Conservation (phyloP, 371 early-diverging fungal species). For the Syncephalastrum sp. region DNA sequence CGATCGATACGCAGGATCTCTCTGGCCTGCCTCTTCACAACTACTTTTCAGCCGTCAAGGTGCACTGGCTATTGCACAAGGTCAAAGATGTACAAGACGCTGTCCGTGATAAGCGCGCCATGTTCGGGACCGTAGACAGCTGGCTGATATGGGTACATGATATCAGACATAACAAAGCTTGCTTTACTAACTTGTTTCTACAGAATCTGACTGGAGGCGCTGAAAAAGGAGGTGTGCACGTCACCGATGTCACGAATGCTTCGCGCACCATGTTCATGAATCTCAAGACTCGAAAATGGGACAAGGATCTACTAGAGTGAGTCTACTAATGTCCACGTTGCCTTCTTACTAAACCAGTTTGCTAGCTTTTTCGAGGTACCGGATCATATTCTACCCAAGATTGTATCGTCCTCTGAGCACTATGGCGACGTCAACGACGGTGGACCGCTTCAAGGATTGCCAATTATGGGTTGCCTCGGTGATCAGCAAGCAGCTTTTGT, state of each 20-base stretch:
- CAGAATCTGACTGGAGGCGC: constrained; percentile 82
- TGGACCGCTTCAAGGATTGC: constrained; percentile 59
- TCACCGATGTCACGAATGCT: constrained; percentile 94
- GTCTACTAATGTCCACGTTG: constrained; percentile 5
- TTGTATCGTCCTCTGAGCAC: constrained; percentile 79
- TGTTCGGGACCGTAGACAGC: constrained; percentile 91
- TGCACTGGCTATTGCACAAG: constrained; percentile 88
- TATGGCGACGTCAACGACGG: constrained; percentile 71
- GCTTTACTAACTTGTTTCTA: not conserved
- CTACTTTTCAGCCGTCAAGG: constrained; percentile 90
- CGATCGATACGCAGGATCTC: constrained; percentile 42
- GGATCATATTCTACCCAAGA: constrained; percentile 66
- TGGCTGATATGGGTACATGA: constrained; percentile 82
- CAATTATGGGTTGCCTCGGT: constrained; percentile 86
- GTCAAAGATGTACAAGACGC: constrained; percentile 27
- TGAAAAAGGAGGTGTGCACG: constrained; percentile 64
- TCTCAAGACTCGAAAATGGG: constrained; percentile 78
- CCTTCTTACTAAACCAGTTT: not conserved
- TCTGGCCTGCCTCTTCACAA: constrained; percentile 89
- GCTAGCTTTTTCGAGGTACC: constrained; percentile 69
- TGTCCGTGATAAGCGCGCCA: constrained; percentile 21
- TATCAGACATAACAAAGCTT: not conserved
- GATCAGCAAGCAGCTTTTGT: constrained; percentile 98
- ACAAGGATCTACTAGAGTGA: constrained; percentile 63
- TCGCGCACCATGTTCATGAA: constrained; percentile 93